Evolutionary conservation across 352 stramenopile genomes (phyloP).

Genomic region (Pythium aristosporum): DNA sequence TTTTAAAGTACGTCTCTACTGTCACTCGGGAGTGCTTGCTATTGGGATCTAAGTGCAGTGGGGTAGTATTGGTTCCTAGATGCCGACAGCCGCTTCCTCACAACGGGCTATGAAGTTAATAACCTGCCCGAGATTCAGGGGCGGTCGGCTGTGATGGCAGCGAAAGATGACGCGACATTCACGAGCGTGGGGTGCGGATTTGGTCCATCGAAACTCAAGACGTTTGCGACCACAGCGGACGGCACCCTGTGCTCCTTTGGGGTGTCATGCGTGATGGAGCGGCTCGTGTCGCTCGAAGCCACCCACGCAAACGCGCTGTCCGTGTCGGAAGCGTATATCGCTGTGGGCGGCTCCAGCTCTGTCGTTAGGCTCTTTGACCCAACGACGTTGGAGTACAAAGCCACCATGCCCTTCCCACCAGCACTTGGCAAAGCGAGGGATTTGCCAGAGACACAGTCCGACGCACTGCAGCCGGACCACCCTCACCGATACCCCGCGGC

Average conservation of each 20-base stretch:
- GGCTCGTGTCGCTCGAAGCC: slow-evolving; percentile 70
- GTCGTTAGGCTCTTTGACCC: slow-evolving; percentile 77
- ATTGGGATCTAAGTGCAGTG: neutral
- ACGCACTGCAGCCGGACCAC: slow-evolving; percentile 46
- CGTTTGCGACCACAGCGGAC: slow-evolving; percentile 66
- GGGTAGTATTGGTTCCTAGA: slow-evolving; percentile 79
- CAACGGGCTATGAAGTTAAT: slow-evolving; percentile 55
- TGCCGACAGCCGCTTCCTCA: slow-evolving; percentile 43
- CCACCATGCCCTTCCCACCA: slow-evolving; percentile 76
- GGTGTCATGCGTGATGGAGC: slow-evolving; percentile 67
- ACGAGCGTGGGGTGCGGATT: slow-evolving; percentile 65
- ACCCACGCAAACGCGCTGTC: slow-evolving; percentile 61
- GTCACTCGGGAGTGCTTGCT: neutral
- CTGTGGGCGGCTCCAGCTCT: slow-evolving; percentile 57
- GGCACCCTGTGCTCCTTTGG: slow-evolving; percentile 81
- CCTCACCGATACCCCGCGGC: slow-evolving; percentile 56
- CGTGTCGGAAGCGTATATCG: slow-evolving; percentile 73
- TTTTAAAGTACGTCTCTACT: slow-evolving; percentile 47
- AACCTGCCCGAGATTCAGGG: slow-evolving; percentile 62
- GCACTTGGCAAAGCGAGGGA: slow-evolving; percentile 53
- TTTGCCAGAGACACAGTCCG: neutral
- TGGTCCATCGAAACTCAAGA: slow-evolving; percentile 58
- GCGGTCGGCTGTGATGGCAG: slow-evolving; percentile 51
- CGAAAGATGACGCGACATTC: slow-evolving; percentile 66
- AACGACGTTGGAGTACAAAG: slow-evolving; percentile 65